Conservation (phyloP, 768 basidiomycete genomes). For the Boletellus ananas region DNA sequence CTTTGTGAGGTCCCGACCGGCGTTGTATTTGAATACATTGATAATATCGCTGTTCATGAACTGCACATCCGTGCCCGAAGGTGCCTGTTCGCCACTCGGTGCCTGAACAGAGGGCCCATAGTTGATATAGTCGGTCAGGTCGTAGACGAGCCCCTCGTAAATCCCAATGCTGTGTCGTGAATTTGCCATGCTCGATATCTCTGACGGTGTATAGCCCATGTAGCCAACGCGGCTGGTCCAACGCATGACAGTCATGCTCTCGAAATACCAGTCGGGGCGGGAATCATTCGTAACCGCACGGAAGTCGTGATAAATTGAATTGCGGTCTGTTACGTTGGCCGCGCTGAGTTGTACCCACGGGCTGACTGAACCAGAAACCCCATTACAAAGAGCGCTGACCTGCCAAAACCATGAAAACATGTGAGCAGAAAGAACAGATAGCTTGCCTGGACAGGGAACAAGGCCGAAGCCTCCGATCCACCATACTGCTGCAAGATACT, state of each 20-base stretch:
- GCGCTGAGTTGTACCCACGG: slow-evolving; percentile 79
- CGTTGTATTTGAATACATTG: slow-evolving; percentile 68
- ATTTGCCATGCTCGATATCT: slow-evolving; percentile 67
- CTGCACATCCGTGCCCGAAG: slow-evolving; percentile 39
- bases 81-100: slow-evolving; percentile 47
- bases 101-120: slow-evolving; percentile 56
- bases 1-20: slow-evolving; percentile 82
- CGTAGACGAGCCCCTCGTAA: slow-evolving; percentile 85
- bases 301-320: slow-evolving; percentile 94
- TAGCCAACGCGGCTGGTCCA: slow-evolving; percentile 88
- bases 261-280: slow-evolving; percentile 97
- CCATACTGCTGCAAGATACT: slow-evolving; percentile 73
- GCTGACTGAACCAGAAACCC: slow-evolving; percentile 72
- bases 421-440: background rate
- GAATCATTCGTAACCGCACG: slow-evolving; percentile 83
- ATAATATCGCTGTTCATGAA: slow-evolving; percentile 76
- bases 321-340: slow-evolving; percentile 69
- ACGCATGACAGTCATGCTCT: slow-evolving; percentile 90
- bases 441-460: slow-evolving; percentile 93
- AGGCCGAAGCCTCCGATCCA: slow-evolving; percentile 61
- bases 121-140: slow-evolving; percentile 75
- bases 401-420: slow-evolving; percentile 23
- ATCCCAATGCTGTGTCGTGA: slow-evolving; percentile 68
- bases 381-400: slow-evolving; percentile 93
- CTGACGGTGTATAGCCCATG: slow-evolving; percentile 74